Base-by-base conservation (phyloP, 2,329 filamentous ascomycete genomes). In the Microdochium bolleyi region DNA sequence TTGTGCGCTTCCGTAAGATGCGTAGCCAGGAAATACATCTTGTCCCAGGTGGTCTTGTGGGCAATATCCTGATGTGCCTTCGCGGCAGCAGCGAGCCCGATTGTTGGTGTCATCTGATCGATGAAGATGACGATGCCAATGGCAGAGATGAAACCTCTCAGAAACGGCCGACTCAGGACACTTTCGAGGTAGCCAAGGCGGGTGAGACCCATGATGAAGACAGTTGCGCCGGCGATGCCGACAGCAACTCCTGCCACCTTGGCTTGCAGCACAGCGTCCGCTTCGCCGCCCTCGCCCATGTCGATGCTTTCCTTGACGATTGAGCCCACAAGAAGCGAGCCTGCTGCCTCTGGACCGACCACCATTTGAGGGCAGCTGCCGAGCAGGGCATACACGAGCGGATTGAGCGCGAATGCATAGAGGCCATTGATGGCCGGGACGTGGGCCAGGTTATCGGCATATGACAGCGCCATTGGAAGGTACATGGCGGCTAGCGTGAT, bases 401-500 rank as follows among this genome's bases (percentile, higher is more conserved):
- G 94, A 54, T 92, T 92, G 73, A 97, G 89, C 56, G 95, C 89
- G 66, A 96, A 97, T 16, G 89, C 83, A 71, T 97, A 99, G 3
- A 99, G 78, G 1, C 94, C 94, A 64, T 96, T 92, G 62, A 97
- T 92, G 0, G 94, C 88, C 9, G 92, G 91, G 1, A 96, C 84
- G 66, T 97, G 94, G 5, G 88, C 91, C 44, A 99, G 83, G 64
- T 97, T 97, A 41, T 89, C 84, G 52, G 94, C 91, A 58, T 95
- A 87, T 0, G 94, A 97, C 14, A 99, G 80, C 0, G 91, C 88
- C 92, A 99, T 96, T 51, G 94, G 94, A 37, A 99, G 87, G 68
- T 99, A 99, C 73, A 99, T 94, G 24, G 92, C 96, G n/a, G 92
- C 89, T 74, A 99, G 87, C n/a, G 94, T 97, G 57, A 97, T 68